These are phyloP conservation scores for Arxiozyma slooffiae DNA, from an alignment of 1,139 yeast genomes.

Conservation along the genomic window DNA sequence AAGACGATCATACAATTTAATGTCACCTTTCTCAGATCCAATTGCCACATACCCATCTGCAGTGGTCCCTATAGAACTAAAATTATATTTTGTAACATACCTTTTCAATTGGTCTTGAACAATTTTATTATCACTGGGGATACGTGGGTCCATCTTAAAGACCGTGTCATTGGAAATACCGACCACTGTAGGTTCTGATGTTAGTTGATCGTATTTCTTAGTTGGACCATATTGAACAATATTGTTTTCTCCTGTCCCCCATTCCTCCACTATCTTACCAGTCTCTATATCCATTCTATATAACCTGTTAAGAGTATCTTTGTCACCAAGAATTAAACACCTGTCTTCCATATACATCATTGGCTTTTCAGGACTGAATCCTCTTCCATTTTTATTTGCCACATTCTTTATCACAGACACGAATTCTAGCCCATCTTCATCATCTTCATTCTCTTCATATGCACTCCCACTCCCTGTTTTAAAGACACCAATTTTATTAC, in stretches of 20 bases:
- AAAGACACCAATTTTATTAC: constrained; percentile 72
- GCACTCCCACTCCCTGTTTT: constrained; percentile 44
- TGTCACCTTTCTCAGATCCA: constrained; percentile 66
- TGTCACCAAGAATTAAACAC: constrained; percentile 54
- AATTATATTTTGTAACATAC: constrained; percentile 46
- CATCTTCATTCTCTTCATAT: constrained; percentile 40
- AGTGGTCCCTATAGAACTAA: constrained; percentile 61
- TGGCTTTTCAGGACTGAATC: constrained; percentile 50
- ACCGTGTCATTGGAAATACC: constrained; percentile 60
- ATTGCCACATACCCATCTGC: constrained; percentile 66
- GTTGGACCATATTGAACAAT: constrained; percentile 57
- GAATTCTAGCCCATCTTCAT: constrained; percentile 41
- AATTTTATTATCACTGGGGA: constrained; percentile 42
- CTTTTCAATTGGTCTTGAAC: constrained; percentile 46
- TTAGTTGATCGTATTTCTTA: constrained; percentile 60
- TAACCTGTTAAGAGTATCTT: constrained; percentile 36
- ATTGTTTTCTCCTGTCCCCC: constrained; percentile 47
- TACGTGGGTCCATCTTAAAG: constrained; percentile 72
- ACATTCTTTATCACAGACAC: constrained; percentile 59
- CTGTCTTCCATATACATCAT: constrained; percentile 72
- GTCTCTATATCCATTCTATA: constrained; percentile 70
- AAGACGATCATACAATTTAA: constrained; percentile 58
- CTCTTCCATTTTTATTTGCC: constrained; percentile 41
- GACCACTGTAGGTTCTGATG: constrained; percentile 61
- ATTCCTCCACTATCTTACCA: constrained; percentile 76